Conservation (phyloP, 1,284 basidiomycete genomes). For the Boletus albobrunnescens region DNA sequence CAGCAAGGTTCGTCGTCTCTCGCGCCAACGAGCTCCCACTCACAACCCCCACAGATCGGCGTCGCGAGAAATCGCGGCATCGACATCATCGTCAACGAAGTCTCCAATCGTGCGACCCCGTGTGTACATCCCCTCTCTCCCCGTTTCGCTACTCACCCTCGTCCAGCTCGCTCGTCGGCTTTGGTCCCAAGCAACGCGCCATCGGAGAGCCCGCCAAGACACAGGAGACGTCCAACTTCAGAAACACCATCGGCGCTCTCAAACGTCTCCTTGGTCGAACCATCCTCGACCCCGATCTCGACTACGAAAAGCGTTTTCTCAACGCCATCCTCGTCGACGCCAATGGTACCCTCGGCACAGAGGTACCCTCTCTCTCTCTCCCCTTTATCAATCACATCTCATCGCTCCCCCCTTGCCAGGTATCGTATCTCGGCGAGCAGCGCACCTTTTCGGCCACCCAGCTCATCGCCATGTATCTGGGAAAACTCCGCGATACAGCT, state of each 20-base stretch:
- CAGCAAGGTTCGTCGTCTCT: conserved; percentile 57
- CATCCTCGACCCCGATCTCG: conserved; percentile 72
- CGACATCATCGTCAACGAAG: conserved; percentile 94
- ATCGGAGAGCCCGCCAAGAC: conserved; percentile 94
- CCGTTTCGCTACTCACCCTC: neutral
- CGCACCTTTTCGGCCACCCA: conserved; percentile 80
- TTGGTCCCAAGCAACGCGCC: conserved; percentile 81
- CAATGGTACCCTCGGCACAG: conserved; percentile 74
- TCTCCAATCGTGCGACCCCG: conserved; percentile 93
- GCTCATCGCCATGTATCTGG: conserved; percentile 82
- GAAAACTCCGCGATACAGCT: conserved; percentile 84
- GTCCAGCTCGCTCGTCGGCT: conserved; percentile 83
- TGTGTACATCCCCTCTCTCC: conserved; percentile 39
- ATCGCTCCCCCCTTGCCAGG: conserved; percentile 45
- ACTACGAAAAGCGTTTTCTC: conserved; percentile 85
- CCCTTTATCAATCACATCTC: conserved; percentile 15
- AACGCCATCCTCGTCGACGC: conserved; percentile 82
- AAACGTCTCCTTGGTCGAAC: conserved; percentile 85
- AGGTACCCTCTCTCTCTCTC: conserved; percentile 45
- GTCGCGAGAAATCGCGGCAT: conserved; percentile 90
- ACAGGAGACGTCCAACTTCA: conserved; percentile 96
- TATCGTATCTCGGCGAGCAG: conserved; percentile 81
- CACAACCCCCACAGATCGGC: conserved; percentile 64
- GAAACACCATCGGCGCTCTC: conserved; percentile 88
- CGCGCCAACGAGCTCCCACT: neutral